Evolutionary conservation across 2,329 filamentous ascomycete genomes (phyloP), one percentile per base, ranked within the genome.

Genomic region (Polytolypa hystricis): DNA sequence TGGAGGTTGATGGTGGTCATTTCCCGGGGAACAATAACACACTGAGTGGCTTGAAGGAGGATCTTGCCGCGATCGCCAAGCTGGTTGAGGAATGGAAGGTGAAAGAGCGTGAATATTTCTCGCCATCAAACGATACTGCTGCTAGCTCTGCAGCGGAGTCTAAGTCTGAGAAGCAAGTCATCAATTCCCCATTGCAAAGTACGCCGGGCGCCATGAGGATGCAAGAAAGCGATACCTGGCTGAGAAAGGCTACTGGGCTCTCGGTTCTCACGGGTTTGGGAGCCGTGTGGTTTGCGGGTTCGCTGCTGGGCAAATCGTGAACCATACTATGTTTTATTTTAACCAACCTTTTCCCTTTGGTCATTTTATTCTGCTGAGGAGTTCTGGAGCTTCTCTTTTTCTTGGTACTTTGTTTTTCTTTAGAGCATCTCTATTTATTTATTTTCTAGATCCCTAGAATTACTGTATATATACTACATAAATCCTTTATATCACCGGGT

Each of bases 1-100:
- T 98, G 3, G 91, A 96, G 61, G 77, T 96, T 3, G 84, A 91
- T 47, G 70, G 70, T 17, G 65, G 67, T 30, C 69, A 72, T 35
- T 45, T 53, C 17, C 16, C 18, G n/a, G 23, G 23, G 5, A 40
- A 73, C 15, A 15, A 71, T 41, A 62, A 66, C 37, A 72, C 64
- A 25, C 54, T 50, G 11, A 57, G 53, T 37, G 61, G 53, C 15
- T 66, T 74, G 59, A 65, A 65, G 42, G 79, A 87, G 47, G 86
- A 95, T 50, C 61, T 95, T 42, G 63, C 82, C 21, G 74, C 79
- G n/a, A 70, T 95, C 32, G 82, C 69, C 29, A 63, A 60, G 35
- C 64, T 79, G 47, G 70, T 74, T 20, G 60, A 83, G 56, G 63
- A 67, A 54, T 65, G 61, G 61, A 55, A 57, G 40, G 47, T 49